Evolutionary conservation across 345 rosid genomes (phyloP).

Genomic region (Syzygium grande): DNA sequence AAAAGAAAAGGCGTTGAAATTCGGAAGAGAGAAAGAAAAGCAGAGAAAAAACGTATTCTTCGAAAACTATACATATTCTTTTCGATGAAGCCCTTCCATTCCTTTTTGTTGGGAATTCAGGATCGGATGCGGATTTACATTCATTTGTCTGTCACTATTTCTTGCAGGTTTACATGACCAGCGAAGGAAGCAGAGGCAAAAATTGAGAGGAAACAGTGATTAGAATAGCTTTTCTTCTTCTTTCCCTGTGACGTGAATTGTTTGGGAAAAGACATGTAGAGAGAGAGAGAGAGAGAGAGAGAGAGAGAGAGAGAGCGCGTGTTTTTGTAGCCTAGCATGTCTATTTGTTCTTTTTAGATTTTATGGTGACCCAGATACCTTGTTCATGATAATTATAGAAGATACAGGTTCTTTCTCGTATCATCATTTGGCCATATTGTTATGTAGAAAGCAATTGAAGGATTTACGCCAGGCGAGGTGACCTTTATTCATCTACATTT

Average conservation of each 20-base stretch:
- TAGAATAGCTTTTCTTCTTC: background rate
- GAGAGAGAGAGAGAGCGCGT: background rate
- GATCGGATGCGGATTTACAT: background rate
- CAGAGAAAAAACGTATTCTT: conserved; percentile 64
- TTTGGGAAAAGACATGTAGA: background rate
- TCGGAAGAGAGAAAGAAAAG: conserved; percentile 59
- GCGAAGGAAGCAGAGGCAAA: conserved; percentile 58
- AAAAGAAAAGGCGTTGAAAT: conserved; percentile 40
- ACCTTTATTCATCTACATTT: background rate
- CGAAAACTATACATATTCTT: background rate
- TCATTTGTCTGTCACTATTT: background rate
- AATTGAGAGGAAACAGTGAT: conserved; percentile 3
- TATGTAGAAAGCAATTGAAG: background rate
- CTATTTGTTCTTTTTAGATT: background rate
- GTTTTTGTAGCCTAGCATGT: background rate
- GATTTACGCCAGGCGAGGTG: background rate
- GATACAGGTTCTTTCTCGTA: background rate
- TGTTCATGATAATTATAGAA: background rate
- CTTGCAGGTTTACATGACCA: conserved; percentile 70
- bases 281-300: background rate
- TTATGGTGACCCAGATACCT: background rate
- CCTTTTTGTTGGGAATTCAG: background rate
- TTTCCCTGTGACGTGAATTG: background rate
- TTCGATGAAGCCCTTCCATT: background rate
- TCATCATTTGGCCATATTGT: background rate